Evolutionary conservation across 306 rosid species (phyloP).

Genomic region (Castanea sativa): DNA sequence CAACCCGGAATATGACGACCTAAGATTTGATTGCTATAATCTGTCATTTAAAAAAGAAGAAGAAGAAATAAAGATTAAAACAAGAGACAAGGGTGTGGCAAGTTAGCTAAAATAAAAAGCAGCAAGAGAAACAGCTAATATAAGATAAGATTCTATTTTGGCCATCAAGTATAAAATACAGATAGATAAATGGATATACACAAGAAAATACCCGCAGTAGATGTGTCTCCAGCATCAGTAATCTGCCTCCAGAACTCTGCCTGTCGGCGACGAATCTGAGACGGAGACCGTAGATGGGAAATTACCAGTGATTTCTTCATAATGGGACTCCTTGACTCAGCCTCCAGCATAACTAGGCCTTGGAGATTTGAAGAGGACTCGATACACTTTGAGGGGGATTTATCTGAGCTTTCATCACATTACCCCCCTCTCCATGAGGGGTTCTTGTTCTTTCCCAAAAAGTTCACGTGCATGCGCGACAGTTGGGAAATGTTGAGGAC

Average conservation of each 20-base stretch:
- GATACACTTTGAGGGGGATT: background rate
- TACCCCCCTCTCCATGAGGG: background rate
- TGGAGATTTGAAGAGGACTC: background rate
- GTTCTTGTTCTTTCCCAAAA: too few species aligned
- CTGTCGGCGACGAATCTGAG: background rate
- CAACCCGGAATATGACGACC: background rate
- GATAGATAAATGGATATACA: background rate
- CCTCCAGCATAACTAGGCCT: background rate
- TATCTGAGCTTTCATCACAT: background rate
- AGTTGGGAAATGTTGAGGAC: background rate
- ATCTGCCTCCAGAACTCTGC: conserved; percentile 18
- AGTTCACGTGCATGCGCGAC: background rate
- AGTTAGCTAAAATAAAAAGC: background rate
- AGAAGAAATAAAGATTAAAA: background rate
- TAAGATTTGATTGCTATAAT: background rate
- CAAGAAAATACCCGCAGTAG: conserved; percentile 7
- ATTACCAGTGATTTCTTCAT: background rate
- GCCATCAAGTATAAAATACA: background rate
- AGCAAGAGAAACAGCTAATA: background rate
- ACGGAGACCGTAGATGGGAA: background rate
- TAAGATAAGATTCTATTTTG: too few species aligned
- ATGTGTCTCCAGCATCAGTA: background rate
- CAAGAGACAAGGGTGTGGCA: background rate
- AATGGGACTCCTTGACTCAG: background rate
- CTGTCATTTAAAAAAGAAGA: background rate